Evolutionary conservation across 331 rosid species (phyloP).

Genomic region (Quercus lobata): DNA sequence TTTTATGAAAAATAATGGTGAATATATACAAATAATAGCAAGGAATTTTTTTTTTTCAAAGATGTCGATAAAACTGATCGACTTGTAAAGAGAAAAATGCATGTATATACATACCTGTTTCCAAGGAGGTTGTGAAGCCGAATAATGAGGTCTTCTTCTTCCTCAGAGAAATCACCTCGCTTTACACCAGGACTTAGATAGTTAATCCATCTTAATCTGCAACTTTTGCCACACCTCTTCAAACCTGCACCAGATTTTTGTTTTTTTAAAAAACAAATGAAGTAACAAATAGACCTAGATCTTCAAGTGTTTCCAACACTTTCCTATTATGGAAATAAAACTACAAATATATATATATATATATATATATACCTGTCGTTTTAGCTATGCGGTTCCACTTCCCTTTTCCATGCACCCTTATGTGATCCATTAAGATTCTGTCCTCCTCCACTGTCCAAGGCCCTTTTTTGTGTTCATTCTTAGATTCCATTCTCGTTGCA

Average conservation of each 20-base stretch:
- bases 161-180: conserved; percentile 25
- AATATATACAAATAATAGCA: too few species aligned
- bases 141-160: conserved; percentile 23
- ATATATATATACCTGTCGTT: background rate
- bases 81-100: too few species aligned
- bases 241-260: background rate
- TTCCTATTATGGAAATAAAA: too few species aligned
- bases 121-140: conserved; percentile 33
- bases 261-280: background rate
- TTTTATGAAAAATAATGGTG: too few species aligned
- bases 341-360: too few species aligned
- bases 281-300: background rate
- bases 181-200: conserved; percentile 28
- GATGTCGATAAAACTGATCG: too few species aligned
- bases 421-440: conserved; percentile 20
- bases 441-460: conserved; percentile 34
- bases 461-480: conserved; percentile 15
- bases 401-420: conserved; percentile 11
- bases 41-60: too few species aligned
- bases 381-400: conserved; percentile 27
- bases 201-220: conserved; percentile 35
- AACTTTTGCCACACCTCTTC: conserved; percentile 23
- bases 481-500: conserved; percentile 4
- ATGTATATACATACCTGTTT: conserved; percentile 11
- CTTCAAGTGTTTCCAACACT: too few species aligned